These are phyloP conservation scores for Cladobotryum mycophilum DNA, from an alignment of 2,329 filamentous ascomycete species.

Conservation along the genomic window DNA sequence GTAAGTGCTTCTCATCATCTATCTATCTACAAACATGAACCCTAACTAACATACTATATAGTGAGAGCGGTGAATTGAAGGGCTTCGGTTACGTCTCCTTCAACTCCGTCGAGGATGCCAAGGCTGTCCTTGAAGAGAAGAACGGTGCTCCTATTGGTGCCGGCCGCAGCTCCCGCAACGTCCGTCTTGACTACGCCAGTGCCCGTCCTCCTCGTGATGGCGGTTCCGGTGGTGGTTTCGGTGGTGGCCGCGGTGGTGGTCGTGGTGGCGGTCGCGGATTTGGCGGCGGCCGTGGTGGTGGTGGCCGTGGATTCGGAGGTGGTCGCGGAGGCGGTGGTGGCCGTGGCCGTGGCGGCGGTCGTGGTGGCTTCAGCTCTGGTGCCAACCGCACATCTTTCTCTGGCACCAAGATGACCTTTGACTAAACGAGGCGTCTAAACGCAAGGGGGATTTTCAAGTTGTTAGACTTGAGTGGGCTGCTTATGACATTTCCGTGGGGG, in stretches of 20 bases:
- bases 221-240: constrained; percentile 46
- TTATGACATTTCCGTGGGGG: constrained; percentile 42
- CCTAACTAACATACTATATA: constrained; percentile 23
- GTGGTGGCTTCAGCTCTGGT: constrained; percentile 47
- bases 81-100: constrained; percentile 91
- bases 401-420: constrained; percentile 75
- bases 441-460: constrained; percentile 40
- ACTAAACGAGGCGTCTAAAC: constrained; percentile 24
- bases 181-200: constrained; percentile 78
- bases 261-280: constrained; percentile 23
- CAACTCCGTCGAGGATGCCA: constrained; percentile 74
- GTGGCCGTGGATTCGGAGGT: constrained; percentile 45
- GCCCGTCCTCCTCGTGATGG: constrained; percentile 58
- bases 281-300: constrained; percentile 36
- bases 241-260: constrained; percentile 44
- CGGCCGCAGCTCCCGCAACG: constrained; percentile 63
- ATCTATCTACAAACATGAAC: constrained; percentile 20
- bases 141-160: constrained; percentile 58
- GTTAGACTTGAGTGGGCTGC: constrained; percentile 36
- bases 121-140: constrained; percentile 62
- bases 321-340: constrained; percentile 50
- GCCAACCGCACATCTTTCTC: constrained; percentile 43
- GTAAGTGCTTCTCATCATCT: constrained; percentile 33
- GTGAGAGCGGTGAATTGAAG: constrained; percentile 77
- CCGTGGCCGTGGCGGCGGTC: constrained; percentile 38